Base-by-base conservation (phyloP, 306 rosid species). In the Oemleria cerasiformis region DNA sequence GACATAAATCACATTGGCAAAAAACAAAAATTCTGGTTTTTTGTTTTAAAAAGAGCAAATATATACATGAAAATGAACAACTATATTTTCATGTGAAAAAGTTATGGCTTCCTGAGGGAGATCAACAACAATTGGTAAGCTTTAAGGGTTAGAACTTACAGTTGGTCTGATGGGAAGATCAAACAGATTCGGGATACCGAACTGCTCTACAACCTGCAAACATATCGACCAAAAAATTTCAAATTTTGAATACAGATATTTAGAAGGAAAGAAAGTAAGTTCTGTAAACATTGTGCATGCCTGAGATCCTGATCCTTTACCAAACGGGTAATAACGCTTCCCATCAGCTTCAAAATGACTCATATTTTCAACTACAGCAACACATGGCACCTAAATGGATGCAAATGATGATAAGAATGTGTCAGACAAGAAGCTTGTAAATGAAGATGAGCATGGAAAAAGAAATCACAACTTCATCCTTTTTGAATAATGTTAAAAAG, bases 291-390 rank as follows among this genome's bases (percentile, higher is more conserved):
- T 48, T 70, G 70, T 62, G 67, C 91, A 41, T 88, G 82, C 99
- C 95, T 89, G 90, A 79, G 92, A 80, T 63, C 99, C 97, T 63
- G 99, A 94, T 74, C 99, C 97, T 83, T 90, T 88, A 68, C 97
- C 97, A 67, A 94, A 94, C 41, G 99, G 97, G 82, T 94, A 91
- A 74, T 89, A 81, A 64, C 96, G 92, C 77, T 88, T 94, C 76
- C 97, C 97, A 71, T 91, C 99, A 40, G 97, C 97, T 76, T 94
- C 97, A 79, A 94, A 94, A 79, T 94, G 97, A 82, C 95, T 89
- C 99, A 94, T 87, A 80, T 94, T 94, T 81, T 94, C 99, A 36
- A 94, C 99, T 45, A 89, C 99, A 67, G 99, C 99, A 70, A 94
- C 95, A 73, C 97, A 91, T 11, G 99, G 99, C 45, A 94, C 99